Evolutionary conservation across 805 yeast genomes (phyloP).

Genomic region (Myxozyma nipponensis): DNA sequence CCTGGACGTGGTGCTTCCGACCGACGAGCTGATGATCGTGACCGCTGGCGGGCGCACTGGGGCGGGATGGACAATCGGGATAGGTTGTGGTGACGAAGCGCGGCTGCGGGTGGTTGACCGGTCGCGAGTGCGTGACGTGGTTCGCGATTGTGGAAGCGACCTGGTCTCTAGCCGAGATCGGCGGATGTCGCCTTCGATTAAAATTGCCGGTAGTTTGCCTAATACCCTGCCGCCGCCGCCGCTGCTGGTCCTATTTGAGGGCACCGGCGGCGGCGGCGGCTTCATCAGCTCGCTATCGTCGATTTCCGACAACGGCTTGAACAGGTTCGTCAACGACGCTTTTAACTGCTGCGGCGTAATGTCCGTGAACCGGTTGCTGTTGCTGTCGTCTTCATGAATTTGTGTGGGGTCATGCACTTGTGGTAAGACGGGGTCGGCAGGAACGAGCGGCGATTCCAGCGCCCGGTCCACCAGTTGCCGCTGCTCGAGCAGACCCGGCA

Average conservation of each 20-base stretch:
- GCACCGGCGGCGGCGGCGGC: neutral
- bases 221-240: neutral
- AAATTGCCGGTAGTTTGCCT: neutral
- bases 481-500: conserved; percentile 32
- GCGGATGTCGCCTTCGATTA: neutral
- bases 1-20: neutral
- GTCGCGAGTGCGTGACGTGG: neutral
- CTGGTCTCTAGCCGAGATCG: neutral
- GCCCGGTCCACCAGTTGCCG: conserved; percentile 26
- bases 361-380: conserved; percentile 1
- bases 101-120: neutral
- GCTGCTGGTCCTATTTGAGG: neutral
- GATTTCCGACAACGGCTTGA: conserved; percentile 1
- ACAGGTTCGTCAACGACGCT: conserved; percentile 9
- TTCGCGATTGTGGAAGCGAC: neutral
- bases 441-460: conserved; percentile 8
- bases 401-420: no score
- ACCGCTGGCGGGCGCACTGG: conserved; percentile 10
- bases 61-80: neutral
- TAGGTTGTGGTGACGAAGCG: neutral
- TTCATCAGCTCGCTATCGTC: neutral
- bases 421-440: conserved; percentile 9
- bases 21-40: conserved; percentile 6
- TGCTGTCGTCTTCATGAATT: neutral
- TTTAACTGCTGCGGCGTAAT: conserved; percentile 10